phyloP scores from a whole-genome alignment of 23 red algal species.

The Gracilaria domingensis region DNA sequence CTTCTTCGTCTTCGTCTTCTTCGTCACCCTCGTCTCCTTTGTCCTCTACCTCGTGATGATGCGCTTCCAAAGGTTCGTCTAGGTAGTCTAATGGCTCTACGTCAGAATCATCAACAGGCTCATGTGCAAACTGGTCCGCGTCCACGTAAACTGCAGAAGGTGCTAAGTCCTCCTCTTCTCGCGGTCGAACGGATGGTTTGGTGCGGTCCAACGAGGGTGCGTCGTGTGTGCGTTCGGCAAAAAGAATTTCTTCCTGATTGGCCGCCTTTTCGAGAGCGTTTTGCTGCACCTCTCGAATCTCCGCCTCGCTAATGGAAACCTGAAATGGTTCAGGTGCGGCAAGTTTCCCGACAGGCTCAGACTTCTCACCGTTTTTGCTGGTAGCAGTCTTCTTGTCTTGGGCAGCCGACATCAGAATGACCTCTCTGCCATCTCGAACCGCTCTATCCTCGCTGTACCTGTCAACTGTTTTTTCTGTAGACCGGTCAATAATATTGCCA shows the following conservation, averaged over 20 bases:
- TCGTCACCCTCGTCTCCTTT: background rate
- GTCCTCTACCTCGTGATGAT: background rate
- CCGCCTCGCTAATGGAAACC: constrained; percentile 3
- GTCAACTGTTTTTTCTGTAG: constrained; percentile 14
- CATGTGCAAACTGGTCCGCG: background rate
- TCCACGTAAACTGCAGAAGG: background rate
- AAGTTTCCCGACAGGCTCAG: background rate
- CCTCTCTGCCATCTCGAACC: background rate
- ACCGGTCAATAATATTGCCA: constrained; percentile 35
- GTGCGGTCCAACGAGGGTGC: background rate
- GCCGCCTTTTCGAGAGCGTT: constrained; percentile 35
- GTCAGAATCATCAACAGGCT: constrained; percentile 15
- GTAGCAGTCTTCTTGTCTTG: background rate
- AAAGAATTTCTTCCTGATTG: constrained; percentile 34
- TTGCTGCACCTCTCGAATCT: constrained; percentile 34
- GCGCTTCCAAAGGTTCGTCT: background rate
- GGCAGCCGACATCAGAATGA: background rate
- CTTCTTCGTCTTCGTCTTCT: constrained; percentile 36
- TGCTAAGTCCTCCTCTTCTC: background rate
- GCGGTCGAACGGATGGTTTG: background rate
- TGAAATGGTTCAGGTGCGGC: background rate
- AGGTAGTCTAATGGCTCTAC: background rate
- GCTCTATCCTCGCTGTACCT: constrained; percentile 35
- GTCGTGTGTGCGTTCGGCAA: background rate
- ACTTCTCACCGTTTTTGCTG: background rate